Evolutionary conservation across 176 grass and related monocot species (phyloP), one percentile per base, ranked within the genome.

Genomic region (Neostapfia colusana): DNA sequence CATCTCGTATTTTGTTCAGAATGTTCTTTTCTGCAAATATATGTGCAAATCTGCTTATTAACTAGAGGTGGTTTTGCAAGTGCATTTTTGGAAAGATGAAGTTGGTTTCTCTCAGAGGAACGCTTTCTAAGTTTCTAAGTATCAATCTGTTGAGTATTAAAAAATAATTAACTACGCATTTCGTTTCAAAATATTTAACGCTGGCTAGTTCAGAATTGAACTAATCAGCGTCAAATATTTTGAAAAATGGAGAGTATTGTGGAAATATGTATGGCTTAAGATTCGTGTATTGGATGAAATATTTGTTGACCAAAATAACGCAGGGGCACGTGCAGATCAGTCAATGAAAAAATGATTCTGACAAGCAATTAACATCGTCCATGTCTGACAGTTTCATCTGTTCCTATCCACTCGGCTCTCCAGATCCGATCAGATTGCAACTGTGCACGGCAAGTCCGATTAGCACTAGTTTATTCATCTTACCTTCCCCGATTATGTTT

Each of bases 11-110:
- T 16, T 59, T 60, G 3, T 37, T 36, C 57, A 27, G 8, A 67
- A 61, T 50, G 72, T 76, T 69, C 16, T 62, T 70, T 70, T 15
- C 40, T 69, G 64, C 72, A 77, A 84, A 70, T 62, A 54, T 61
- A 18, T 51, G 39, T 28, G 20, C 54, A 21, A 67, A 67, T 62
- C 73, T 77, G 39, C 53, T 69, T 18, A 51, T n/a, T 31, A 41
- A 10, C 42, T 15, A 41, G 56, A 21, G 27, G 25, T 70, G 42
- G 65, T 69, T 49, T 58, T 8, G 24, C 15, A 55, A 44, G 39
- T 40, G 7, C 38, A 40, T 5, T 40, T 40, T 38, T 45, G 24
- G 20, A 49, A 38, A 68, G 71, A 59, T 75, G 67, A 68, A 68
- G 49, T 68, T 83, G 71, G 49, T 48, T 45, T 67, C 61, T 56